These are phyloP conservation scores for Aspergillus sp. DNA, from an alignment of 2,329 filamentous ascomycete genomes.

Conservation along the genomic window DNA sequence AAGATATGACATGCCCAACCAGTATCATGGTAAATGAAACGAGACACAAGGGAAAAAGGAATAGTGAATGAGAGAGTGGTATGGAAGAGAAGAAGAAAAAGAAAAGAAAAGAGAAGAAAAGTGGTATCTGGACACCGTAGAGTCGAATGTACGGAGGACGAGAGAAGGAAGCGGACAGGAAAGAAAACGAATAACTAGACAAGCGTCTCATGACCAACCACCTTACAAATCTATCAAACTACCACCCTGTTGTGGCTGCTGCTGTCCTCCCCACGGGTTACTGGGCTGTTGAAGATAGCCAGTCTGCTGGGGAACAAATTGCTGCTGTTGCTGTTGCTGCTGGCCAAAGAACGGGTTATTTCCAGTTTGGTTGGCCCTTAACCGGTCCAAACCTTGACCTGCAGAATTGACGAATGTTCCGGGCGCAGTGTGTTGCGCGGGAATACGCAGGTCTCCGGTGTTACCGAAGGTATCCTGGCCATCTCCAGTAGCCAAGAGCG, in stretches of 20 bases:
- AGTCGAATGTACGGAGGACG: conserved; percentile 11
- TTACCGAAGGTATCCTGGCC: conserved; percentile 98
- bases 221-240: conserved; percentile 62
- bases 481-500: conserved; percentile 80
- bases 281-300: conserved; percentile 43
- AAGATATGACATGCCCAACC: conserved; percentile 9
- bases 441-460: conserved; percentile 91
- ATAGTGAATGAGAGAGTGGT: conserved; percentile 1
- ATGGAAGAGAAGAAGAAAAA: background rate
- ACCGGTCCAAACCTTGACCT: conserved; percentile 70
- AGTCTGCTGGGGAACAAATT: conserved; percentile 51
- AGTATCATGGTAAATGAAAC: conserved; percentile 7
- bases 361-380: conserved; percentile 68
- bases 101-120: background rate
- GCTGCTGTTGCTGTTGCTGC: conserved; percentile 50
- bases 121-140: conserved; percentile 18
- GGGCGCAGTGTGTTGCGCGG: conserved; percentile 92
- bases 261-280: conserved; percentile 57
- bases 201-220: conserved; percentile 3
- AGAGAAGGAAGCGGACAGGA: conserved; percentile 2
- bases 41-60: conserved; percentile 1
- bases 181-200: conserved; percentile 1
- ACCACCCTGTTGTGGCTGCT: conserved; percentile 48
- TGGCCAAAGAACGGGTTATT: conserved; percentile 87
- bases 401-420: conserved; percentile 97